Conservation (phyloP, 2,329 filamentous ascomycete species). For the Colletotrichum cuscutae region DNA sequence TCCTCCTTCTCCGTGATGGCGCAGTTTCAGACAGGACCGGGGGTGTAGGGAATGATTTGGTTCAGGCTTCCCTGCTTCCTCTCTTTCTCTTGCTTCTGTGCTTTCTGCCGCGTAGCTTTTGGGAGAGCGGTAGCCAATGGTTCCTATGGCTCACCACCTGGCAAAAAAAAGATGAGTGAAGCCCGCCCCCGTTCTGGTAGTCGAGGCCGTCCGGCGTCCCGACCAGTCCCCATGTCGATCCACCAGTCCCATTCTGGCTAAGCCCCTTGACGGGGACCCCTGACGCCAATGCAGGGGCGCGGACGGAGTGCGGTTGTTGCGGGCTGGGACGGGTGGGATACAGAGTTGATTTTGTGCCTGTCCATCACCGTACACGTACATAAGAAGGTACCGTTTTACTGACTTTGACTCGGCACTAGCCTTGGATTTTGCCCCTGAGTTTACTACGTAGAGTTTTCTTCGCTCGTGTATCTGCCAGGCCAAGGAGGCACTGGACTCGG, state of each 20-base stretch:
- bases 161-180: not conserved
- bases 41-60: constrained; percentile 16
- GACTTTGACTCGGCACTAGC: not conserved
- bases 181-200: constrained; percentile 12
- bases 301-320: not conserved
- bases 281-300: constrained; percentile 26
- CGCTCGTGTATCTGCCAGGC: not conserved
- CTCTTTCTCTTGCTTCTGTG: not conserved
- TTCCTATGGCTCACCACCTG: not conserved
- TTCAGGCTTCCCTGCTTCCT: constrained; percentile 6
- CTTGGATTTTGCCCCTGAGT: not conserved
- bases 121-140: constrained; percentile 22
- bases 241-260: not conserved
- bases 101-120: not conserved
- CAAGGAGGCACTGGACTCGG: too few species aligned
- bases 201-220: not conserved
- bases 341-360: constrained; percentile 2
- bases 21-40: constrained; percentile 31
- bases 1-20: constrained; percentile 27
- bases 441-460: too few species aligned
- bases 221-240: constrained; percentile 6
- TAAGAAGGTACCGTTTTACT: not conserved
- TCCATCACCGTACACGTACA: not conserved
- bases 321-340: not conserved
- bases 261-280: constrained; percentile 7